Percentiles rank a stretch among this genome's conserved stretches.
phyloP scores from a whole-genome alignment of 805 yeast genomes.

The Ogataea glucozyma region DNA sequence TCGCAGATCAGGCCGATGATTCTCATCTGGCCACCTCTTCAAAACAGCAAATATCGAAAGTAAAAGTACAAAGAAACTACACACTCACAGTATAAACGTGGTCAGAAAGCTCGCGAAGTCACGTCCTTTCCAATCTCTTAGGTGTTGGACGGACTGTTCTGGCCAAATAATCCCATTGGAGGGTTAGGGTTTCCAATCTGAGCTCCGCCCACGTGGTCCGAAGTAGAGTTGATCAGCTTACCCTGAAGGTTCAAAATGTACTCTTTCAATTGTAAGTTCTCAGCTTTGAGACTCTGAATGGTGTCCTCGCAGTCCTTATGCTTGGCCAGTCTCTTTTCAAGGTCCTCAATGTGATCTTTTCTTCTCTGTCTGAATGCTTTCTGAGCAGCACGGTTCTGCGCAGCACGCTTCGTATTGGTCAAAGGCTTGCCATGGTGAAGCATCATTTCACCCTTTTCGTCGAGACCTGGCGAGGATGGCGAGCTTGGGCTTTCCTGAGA shows the following conservation, averaged over 20 bases:
- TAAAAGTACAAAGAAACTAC: conserved; percentile 1
- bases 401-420: conserved; percentile 78
- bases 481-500: neutral
- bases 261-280: conserved; percentile 70
- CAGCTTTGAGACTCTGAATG: conserved; percentile 65
- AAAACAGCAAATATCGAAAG: conserved; percentile 6
- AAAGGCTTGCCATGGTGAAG: conserved; percentile 43
- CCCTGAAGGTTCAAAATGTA: conserved; percentile 71
- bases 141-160: conserved; percentile 10
- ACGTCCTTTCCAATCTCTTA: no score
- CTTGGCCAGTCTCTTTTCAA: conserved; percentile 69
- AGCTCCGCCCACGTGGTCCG: conserved; percentile 11
- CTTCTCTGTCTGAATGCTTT: conserved; percentile 85
- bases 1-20: conserved; percentile 8
- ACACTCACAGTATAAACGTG: no score
- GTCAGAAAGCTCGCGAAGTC: neutral
- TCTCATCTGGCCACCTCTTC: conserved; percentile 13
- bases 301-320: conserved; percentile 63
- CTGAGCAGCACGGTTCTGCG: conserved; percentile 90
- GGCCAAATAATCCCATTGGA: conserved; percentile 22
- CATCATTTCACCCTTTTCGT: conserved; percentile 19
- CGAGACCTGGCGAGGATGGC: conserved; percentile 19
- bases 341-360: conserved; percentile 76
- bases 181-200: conserved; percentile 16
- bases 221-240: conserved; percentile 47